A percentile compares a stretch with the other conserved stretches of the same genome.
phyloP scores from a whole-genome alignment of 148 eudicot species.

The Agrostemma githago region DNA sequence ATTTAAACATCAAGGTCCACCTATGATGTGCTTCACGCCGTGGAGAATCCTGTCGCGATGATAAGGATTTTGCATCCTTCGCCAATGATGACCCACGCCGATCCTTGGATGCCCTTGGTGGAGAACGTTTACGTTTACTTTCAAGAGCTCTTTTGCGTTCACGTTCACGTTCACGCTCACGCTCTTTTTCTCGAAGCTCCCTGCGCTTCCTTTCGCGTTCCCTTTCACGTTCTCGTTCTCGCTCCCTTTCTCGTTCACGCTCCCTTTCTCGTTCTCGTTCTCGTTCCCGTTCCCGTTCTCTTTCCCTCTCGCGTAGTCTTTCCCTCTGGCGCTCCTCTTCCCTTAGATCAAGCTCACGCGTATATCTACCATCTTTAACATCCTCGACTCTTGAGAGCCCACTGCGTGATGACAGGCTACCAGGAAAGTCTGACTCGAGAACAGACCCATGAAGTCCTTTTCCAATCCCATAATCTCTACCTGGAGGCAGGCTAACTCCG shows the following conservation, averaged over 20 bases:
- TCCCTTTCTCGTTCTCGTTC: constrained; percentile 56
- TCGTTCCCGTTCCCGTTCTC: constrained; percentile 58
- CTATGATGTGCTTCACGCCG: constrained; percentile 81
- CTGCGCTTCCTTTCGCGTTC: constrained; percentile 52
- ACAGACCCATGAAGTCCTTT: constrained; percentile 74
- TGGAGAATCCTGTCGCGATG: constrained; percentile 69
- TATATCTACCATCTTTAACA: constrained; percentile 55
- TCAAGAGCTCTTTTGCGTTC: constrained; percentile 58
- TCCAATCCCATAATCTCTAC: constrained; percentile 86
- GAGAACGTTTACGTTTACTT: constrained; percentile 64
- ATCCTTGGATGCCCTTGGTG: constrained; percentile 66
- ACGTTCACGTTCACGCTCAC: constrained; percentile 52
- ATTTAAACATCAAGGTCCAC: constrained; percentile 62
- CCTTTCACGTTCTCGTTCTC: constrained; percentile 44
- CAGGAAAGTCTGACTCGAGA: constrained; percentile 63
- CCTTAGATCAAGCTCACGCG: constrained; percentile 59
- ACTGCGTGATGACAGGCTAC: constrained; percentile 44
- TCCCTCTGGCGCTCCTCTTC: constrained; percentile 77
- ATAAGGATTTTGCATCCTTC: constrained; percentile 54
- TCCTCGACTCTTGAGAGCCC: constrained; percentile 63
- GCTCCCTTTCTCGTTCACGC: constrained; percentile 35
- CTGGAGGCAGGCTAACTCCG: constrained; percentile 98
- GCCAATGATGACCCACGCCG: constrained; percentile 55
- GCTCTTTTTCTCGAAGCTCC: constrained; percentile 59
- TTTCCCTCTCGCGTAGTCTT: constrained; percentile 58